Evolutionary conservation across 2,329 filamentous ascomycete genomes (phyloP).

Genomic region (Colletotrichum viniferum): DNA sequence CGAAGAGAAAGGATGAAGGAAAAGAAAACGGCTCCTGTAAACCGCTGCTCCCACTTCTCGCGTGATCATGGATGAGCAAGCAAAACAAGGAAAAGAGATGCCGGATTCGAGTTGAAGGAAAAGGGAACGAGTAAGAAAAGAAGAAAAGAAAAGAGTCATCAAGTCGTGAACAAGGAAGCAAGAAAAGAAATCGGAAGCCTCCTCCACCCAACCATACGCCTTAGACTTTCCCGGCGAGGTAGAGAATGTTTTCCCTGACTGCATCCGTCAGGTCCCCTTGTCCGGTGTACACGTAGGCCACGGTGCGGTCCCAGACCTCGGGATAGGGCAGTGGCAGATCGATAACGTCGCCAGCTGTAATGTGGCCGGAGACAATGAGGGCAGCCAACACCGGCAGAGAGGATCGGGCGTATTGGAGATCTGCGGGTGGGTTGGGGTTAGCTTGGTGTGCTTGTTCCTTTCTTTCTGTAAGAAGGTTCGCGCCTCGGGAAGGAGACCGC

Average conservation of each 20-base stretch:
- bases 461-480: neutral
- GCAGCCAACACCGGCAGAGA: conserved; percentile 59
- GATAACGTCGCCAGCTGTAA: conserved; percentile 56
- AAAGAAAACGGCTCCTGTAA: neutral
- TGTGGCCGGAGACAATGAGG: conserved; percentile 58
- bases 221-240: conserved; percentile 56
- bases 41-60: neutral
- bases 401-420: conserved; percentile 51
- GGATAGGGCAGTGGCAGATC: conserved; percentile 64
- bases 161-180: neutral
- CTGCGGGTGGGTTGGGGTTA: conserved; percentile 32
- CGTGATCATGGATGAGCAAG: neutral
- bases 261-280: conserved; percentile 48
- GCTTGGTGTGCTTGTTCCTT: neutral
- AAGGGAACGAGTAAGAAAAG: neutral
- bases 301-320: conserved; percentile 58
- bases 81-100: neutral
- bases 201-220: conserved; percentile 5
- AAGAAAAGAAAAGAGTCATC: neutral
- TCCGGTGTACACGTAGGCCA: conserved; percentile 60
- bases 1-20: neutral
- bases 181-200: neutral
- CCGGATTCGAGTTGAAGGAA: neutral
- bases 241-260: conserved; percentile 56
- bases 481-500: neutral